Evolutionary conservation across 306 rosid genomes (phyloP), one percentile per base, ranked within the genome.

Genomic region (Cicer bijugum): DNA sequence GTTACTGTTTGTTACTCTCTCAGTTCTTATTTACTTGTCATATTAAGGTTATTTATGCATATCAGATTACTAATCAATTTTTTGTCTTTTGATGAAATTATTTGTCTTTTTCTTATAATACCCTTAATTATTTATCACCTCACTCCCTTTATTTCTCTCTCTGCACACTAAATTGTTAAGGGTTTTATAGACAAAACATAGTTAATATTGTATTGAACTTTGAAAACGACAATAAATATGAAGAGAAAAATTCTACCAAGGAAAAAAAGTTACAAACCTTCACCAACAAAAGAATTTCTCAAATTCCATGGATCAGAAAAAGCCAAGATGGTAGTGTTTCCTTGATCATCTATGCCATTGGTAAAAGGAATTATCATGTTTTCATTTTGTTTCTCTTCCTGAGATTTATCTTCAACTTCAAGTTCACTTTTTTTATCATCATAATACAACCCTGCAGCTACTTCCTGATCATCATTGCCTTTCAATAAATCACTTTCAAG

Each of bases 401-500:
- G 48, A 16, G 48, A 2, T 16, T 57, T 57, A 45, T 12, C 80
- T 57, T 76, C 80, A 57, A 45, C 80, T 57, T 76, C 75, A 76
- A 46, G 35, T 46, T 57, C 69, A 56, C 69, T 57, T 45, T 20
- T 68, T 51, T 43, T 28, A 63, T 58, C 74, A 71, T 50, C 28
- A 4, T 35, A 51, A 75, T 23, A 15, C 46, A 60, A 15, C 74
- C 44, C 9, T 43, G 62, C 39, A 65, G 45, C 50, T 38, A 66
- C 28, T 67, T 9, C 80, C 23, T 15, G 40, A 67, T 67, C 79
- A 44, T 73, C 53, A 16, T 65, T 76, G 2, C 45, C 75, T 46
- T 57, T 69, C 17, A 68, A 48, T 45, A 47, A 39, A 3, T 63
- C 64, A 65, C 74, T 79, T 19, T 61, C 75, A 78, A 51, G 83